Evolutionary conservation across 1,284 basidiomycete species (phyloP).

Genomic region (Xanthoconium separans): DNA sequence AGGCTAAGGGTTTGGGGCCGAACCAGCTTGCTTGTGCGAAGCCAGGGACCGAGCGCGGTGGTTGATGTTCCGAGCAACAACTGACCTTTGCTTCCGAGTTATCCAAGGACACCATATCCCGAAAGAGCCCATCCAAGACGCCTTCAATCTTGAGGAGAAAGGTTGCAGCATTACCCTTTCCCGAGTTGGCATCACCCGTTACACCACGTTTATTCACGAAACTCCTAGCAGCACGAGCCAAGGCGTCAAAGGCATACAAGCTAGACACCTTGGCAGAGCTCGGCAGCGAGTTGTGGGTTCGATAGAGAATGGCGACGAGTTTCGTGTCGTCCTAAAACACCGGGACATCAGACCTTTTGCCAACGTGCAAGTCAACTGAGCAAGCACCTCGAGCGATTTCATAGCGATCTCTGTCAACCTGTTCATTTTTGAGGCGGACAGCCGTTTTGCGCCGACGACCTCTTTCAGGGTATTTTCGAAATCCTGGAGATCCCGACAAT

Average conservation of each 20-base stretch:
- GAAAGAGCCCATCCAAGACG: conserved; percentile 79
- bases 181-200: conserved; percentile 51
- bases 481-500: conserved; percentile 44
- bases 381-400: conserved; percentile 68
- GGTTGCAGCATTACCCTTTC: conserved; percentile 72
- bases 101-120: conserved; percentile 69
- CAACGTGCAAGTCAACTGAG: not conserved
- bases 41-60: conserved; percentile 4
- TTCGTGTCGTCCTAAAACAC: conserved; percentile 71
- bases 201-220: conserved; percentile 65
- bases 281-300: conserved; percentile 77
- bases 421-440: conserved; percentile 83
- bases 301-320: conserved; percentile 81
- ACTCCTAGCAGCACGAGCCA: conserved; percentile 78
- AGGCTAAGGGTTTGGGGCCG: not conserved
- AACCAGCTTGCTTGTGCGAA: conserved; percentile 4
- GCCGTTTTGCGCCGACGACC: conserved; percentile 74
- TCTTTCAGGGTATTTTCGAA: conserved; percentile 80
- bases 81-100: conserved; percentile 81
- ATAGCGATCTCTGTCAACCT: conserved; percentile 72
- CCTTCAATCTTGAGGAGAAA: conserved; percentile 87
- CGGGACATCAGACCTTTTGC: conserved; percentile 2
- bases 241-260: conserved; percentile 88
- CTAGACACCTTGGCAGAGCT: conserved; percentile 72
- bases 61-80: conserved; percentile 26